These are phyloP conservation scores for Fraxinus nigra DNA, from an alignment of 305 asterid genomes.

Conservation along the genomic window DNA sequence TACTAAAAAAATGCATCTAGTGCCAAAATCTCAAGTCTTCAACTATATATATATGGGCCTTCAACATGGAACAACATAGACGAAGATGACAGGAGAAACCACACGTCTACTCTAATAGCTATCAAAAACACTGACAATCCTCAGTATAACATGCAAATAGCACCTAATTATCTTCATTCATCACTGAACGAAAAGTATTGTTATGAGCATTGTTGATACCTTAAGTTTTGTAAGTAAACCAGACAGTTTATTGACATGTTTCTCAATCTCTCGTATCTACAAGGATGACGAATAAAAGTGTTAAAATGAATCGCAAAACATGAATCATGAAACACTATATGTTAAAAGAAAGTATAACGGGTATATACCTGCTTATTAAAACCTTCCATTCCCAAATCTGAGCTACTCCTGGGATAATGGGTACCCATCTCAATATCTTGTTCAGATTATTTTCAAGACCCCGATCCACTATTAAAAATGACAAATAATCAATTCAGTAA, in stretches of 20 bases:
- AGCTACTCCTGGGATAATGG: slow-evolving; percentile 49
- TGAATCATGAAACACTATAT: not conserved
- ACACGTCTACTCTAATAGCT: too few relatives aligned
- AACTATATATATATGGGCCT: not conserved
- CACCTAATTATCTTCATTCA: too few relatives aligned
- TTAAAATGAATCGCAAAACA: not conserved
- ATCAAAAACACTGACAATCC: too few relatives aligned
- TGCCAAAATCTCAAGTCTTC: not conserved
- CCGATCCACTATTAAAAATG: slow-evolving; percentile 22
- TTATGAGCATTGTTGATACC: too few relatives aligned
- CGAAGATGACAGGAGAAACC: too few relatives aligned
- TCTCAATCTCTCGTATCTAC: too few relatives aligned
- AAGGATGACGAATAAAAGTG: not conserved
- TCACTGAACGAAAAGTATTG: too few relatives aligned
- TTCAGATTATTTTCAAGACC: slow-evolving; percentile 14
- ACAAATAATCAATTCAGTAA: slow-evolving; percentile 22
- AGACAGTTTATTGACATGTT: too few relatives aligned
- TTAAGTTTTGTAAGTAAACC: too few relatives aligned
- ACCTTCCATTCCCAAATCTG: slow-evolving; percentile 68
- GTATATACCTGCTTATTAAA: slow-evolving; percentile 62
- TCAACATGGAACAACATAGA: not conserved
- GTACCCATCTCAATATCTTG: slow-evolving; percentile 76
- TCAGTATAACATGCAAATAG: too few relatives aligned
- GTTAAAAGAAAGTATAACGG: not conserved
- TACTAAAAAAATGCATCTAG: not conserved